phyloP scores from a whole-genome alignment of 2,329 filamentous ascomycete genomes.

The Neofusicoccum cordaticola region DNA sequence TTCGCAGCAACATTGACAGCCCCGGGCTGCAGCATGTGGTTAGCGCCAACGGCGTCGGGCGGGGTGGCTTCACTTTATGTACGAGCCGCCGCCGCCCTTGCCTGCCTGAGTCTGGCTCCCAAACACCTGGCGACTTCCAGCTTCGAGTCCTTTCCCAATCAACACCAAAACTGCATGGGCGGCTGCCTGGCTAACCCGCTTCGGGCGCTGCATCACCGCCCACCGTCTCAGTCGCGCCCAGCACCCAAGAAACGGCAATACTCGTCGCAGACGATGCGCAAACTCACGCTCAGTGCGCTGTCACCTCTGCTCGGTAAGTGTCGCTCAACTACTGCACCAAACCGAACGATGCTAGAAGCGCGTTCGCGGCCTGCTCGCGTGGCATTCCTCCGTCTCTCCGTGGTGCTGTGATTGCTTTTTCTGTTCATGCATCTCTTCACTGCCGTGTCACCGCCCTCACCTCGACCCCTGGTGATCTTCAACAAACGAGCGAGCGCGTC shows the following conservation, averaged over 20 bases:
- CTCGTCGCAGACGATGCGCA: background rate
- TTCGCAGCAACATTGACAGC: background rate
- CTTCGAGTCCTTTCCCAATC: too few relatives aligned
- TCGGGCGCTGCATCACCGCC: background rate
- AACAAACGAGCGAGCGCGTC: background rate
- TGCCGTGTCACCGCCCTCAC: background rate
- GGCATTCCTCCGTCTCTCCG: background rate
- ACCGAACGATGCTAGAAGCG: too few relatives aligned
- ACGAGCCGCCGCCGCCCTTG: too few relatives aligned
- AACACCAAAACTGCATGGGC: background rate
- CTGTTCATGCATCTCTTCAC: background rate
- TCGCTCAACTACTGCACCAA: too few relatives aligned
- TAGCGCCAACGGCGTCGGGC: too few relatives aligned
- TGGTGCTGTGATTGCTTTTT: background rate
- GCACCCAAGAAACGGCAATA: background rate
- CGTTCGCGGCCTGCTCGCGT: background rate
- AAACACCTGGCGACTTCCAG: too few relatives aligned
- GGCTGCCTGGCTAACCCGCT: background rate
- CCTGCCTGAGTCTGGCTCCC: too few relatives aligned
- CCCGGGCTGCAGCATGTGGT: too few relatives aligned
- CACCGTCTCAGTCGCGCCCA: background rate
- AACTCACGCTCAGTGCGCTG: too few relatives aligned
- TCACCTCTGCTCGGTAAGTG: too few relatives aligned
- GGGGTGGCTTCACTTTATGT: too few relatives aligned
- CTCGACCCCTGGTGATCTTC: background rate